phyloP scores from a whole-genome alignment of 2,329 filamentous ascomycete genomes.

The Stromatinia cepivora region DNA sequence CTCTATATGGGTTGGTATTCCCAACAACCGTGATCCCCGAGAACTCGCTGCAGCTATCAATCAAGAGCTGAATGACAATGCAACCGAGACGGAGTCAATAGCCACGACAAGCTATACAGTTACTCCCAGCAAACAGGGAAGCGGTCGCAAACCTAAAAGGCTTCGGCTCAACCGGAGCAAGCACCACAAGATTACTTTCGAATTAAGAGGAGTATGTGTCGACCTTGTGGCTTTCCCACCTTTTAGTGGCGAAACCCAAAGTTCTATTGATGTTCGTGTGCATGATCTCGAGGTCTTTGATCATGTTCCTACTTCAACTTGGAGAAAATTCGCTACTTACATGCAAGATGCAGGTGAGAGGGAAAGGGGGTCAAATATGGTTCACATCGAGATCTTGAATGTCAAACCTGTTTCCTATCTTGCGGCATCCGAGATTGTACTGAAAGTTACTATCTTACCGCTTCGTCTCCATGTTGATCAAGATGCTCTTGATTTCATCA shows the following conservation, averaged over 20 bases:
- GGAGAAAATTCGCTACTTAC: conserved; percentile 97
- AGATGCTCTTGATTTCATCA: conserved; percentile 95
- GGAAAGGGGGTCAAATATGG: conserved; percentile 84
- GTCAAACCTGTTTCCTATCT: conserved; percentile 83
- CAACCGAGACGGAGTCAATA: conserved; percentile 86
- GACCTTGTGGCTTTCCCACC: conserved; percentile 82
- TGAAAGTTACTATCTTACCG: conserved; percentile 77
- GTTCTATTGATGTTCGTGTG: conserved; percentile 80
- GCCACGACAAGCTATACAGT: conserved; percentile 71
- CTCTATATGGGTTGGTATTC: conserved; percentile 95
- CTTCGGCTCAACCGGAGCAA: conserved; percentile 81
- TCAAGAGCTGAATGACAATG: conserved; percentile 79
- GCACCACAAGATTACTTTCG: conserved; percentile 93
- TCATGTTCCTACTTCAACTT: conserved; percentile 90
- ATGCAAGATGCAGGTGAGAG: conserved; percentile 83
- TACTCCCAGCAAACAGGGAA: conserved; percentile 53
- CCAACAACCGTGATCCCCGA: conserved; percentile 78
- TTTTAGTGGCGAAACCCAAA: conserved; percentile 76
- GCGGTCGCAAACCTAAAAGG: conserved; percentile 48
- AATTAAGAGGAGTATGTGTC: conserved; percentile 78
- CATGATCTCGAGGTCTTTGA: conserved; percentile 88
- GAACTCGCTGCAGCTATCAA: conserved; percentile 85
- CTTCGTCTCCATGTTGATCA: conserved; percentile 93
- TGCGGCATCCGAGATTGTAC: conserved; percentile 84
- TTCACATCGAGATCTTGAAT: conserved; percentile 83